Conservation (phyloP, 164 flowering plant genomes). For the Annona squamosa region DNA sequence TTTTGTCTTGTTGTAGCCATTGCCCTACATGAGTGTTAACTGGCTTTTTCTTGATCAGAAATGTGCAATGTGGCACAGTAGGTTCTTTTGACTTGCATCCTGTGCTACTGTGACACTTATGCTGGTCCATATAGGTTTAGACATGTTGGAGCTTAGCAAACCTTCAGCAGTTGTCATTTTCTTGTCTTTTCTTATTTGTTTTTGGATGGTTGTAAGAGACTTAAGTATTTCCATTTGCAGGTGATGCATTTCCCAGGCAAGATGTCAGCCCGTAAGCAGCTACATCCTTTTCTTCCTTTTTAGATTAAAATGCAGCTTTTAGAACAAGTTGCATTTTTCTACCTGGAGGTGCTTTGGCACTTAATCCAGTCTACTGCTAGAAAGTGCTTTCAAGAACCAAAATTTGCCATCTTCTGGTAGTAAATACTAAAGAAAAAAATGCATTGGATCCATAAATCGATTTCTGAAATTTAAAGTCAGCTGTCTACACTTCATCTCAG, state of each 20-base stretch:
- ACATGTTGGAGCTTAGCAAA: background rate
- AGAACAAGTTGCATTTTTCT: too few species aligned
- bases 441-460: too few species aligned
- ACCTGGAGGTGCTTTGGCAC: background rate
- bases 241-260: constrained; percentile 6
- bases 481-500: too few species aligned
- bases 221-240: background rate
- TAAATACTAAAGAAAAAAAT: too few species aligned
- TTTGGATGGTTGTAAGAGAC: background rate
- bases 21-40: background rate
- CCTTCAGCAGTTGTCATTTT: background rate
- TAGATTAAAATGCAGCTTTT: background rate
- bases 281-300: background rate
- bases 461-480: too few species aligned
- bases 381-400: too few species aligned
- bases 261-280: constrained; percentile 6
- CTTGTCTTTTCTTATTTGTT: background rate
- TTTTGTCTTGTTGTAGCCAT: background rate
- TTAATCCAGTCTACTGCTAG: too few species aligned
- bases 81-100: too few species aligned
- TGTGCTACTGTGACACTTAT: too few species aligned
- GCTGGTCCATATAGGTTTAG: background rate
- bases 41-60: background rate
- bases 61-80: background rate
- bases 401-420: too few species aligned